Base-by-base conservation (phyloP, 805 yeast species). In the Yarrowia deformans region DNA sequence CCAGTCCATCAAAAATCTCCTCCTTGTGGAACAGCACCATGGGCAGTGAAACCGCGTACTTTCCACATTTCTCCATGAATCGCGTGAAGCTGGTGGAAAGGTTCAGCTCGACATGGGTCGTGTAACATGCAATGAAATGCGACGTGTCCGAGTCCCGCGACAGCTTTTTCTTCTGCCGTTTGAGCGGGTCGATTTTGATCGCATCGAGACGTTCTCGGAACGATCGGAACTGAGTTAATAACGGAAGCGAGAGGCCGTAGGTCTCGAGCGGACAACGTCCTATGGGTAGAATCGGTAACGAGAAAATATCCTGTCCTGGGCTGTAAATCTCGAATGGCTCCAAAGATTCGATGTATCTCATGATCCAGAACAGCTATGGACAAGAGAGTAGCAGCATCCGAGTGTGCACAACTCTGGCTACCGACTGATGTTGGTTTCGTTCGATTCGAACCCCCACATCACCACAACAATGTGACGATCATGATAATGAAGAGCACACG, bases 101-200 rank as follows among this genome's bases (percentile, higher is more conserved):
- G 76, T 93, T 94, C 69, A 91, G 86, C 75, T 95, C 98, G 70
- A 82, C 84, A 97, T 98, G 94, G 73, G 91, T 92, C 58, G 89
- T 89, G 70, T 90, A 81, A 0, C 97, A 87, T 13, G 95, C 85
- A 37, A 89, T 78, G 73, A 93, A 91, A 77, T 90, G 93, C 1
- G 97, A 92, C 1, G 69, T 74, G 8, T 74, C 73, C 16, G 71
- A 68, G 12, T 77, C 79, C 9, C 74, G 71, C 16, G 75, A 74
- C 46, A 45, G 52, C 43, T 72, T 70, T 39, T 74, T 70, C 29
- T 72, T 72, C 18, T 74, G 72, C 50, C 74, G 67, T 42, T 83
- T 76, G 9, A 79, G 73, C 6, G 98, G 91, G 77, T 90, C 97
- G 68, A 95, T 92, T 74, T 89, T 88, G 70, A 94, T 85, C 19